Evolutionary conservation across 2,329 filamentous ascomycete species (phyloP), one percentile per base, ranked within the genome.

Genomic region (Phyllosticta ampelicida): DNA sequence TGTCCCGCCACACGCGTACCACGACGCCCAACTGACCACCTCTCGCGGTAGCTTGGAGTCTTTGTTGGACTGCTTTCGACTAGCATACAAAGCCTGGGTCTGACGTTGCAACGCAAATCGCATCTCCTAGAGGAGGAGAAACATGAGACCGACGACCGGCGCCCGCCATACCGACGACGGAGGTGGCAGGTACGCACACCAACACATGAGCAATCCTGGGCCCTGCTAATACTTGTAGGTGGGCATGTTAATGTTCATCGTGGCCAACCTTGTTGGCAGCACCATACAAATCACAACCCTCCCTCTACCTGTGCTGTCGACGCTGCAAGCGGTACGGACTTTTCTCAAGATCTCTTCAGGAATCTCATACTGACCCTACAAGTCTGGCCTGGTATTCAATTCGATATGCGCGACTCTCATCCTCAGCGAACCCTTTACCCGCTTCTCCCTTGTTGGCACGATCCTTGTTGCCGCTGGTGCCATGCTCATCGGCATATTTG

Each of bases 111-210:
- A 75, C 89, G 94, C 71, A 97, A 99, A 75, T 97, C 94, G 63
- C 94, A 99, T 75, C 86, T 99, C 65, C 85, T 97, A 69, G 94
- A 99, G 77, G 94, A 99, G 76, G 90, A 95, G 76, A 96, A 96
- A 73, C 83, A 84, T 55, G 78, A 80, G 28, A 86, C 89, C 71
- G 84, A 94, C 74, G 78, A 86, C 61, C 86, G 88, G 65, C 81
- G 92, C 61, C 92, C 94, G 51, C 90, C 94, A 4, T 95, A 96
- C 74, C 86, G 87, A 68, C 83, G 94, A 68, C 83, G 91, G 67
- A 82, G 90, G 80, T 99, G 94, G 94, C 94, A 96, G 81, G 78
- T 82, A 64, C n/a, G 19, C 21, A 29, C 1, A 19, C 30, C 18
- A n/a, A 16, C 18, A 8, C 28, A 21, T 11, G 10, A 10, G 23